Conservation (phyloP, 1,139 yeast genomes). For the Blastobotrys apis region DNA sequence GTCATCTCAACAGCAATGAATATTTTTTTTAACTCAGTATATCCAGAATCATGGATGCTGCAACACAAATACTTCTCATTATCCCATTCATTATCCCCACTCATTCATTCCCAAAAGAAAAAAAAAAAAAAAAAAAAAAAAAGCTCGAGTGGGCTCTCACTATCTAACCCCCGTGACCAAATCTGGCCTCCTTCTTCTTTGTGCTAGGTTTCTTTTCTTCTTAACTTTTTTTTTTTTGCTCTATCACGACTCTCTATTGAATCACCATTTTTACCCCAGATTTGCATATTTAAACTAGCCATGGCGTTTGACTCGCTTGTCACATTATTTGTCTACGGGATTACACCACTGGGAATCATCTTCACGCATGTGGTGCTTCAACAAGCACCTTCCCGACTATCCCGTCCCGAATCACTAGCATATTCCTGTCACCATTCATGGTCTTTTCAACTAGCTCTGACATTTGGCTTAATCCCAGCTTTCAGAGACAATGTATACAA, state of each 20-base stretch:
- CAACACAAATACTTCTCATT: no score
- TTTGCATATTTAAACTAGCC: no score
- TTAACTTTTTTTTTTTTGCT: no score
- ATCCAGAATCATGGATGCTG: no score
- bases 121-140: background rate
- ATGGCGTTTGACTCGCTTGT: background rate
- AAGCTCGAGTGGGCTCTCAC: background rate
- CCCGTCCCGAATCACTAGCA: constrained; percentile 8
- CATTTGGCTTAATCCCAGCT: constrained; percentile 13
- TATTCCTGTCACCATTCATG: constrained; percentile 14
- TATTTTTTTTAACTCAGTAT: no score
- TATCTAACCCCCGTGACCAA: background rate
- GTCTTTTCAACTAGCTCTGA: constrained; percentile 14
- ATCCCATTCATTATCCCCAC: no score
- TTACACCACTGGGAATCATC: constrained; percentile 11
- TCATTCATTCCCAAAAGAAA: no score
- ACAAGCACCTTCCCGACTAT: constrained; percentile 8
- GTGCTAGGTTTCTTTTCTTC: background rate
- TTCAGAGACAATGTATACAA: constrained; percentile 6
- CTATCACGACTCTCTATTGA: no score
- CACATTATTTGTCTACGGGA: constrained; percentile 2
- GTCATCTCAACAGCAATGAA: no score
- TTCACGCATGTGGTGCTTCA: constrained; percentile 10
- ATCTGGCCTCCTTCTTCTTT: background rate
- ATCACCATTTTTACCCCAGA: no score